phyloP scores from a whole-genome alignment of 208 protist genomes.

The Entamoeba dispar region DNA sequence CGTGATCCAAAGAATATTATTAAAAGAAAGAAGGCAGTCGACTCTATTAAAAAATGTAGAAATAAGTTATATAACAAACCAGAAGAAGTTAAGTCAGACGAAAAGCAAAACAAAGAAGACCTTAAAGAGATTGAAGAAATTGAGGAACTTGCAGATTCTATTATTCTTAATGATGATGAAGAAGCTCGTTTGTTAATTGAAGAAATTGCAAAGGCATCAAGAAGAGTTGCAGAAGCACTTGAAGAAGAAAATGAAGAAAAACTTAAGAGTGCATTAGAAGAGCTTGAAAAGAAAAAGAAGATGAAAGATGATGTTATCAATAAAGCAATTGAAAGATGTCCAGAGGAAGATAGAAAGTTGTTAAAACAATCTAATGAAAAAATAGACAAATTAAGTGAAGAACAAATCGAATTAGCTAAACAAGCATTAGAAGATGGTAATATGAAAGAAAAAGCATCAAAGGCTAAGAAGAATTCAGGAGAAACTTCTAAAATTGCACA shows the following conservation, averaged over 20 bases:
- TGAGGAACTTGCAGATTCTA: background rate
- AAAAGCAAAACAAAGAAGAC: background rate
- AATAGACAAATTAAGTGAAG: background rate
- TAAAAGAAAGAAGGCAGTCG: background rate
- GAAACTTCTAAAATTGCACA: background rate
- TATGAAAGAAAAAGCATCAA: background rate
- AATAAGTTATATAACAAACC: background rate
- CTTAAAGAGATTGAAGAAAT: background rate
- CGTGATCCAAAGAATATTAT: background rate
- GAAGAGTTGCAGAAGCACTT: background rate
- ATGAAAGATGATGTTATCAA: background rate
- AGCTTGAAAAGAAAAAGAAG: background rate
- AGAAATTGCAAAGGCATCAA: background rate
- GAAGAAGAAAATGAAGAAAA: background rate
- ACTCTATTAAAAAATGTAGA: background rate
- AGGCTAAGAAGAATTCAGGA: background rate
- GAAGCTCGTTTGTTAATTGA: background rate
- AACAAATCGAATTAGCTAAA: background rate
- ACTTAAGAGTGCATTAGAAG: background rate
- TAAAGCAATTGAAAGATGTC: background rate
- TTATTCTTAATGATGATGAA: background rate
- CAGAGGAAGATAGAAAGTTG: background rate
- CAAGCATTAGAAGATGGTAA: background rate
- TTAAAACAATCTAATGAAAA: background rate
- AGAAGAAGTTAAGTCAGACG: background rate